phyloP scores from a whole-genome alignment of 2,329 filamentous ascomycete species.

The Colletotrichum sp. region DNA sequence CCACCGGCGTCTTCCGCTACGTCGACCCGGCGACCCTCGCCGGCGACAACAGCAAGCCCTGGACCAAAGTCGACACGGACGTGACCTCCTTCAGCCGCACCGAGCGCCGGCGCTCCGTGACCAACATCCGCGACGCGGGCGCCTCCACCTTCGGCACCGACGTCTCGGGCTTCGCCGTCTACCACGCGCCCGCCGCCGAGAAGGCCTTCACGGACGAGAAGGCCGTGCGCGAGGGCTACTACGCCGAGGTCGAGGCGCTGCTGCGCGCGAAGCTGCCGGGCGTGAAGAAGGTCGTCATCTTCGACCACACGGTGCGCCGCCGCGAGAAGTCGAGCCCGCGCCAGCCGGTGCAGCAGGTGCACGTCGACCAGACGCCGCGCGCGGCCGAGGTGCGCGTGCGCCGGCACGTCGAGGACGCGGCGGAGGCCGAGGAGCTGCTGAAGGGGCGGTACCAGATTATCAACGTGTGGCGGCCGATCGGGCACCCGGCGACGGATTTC shows the following conservation, averaged over 20 bases:
- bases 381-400: slow-evolving; percentile 67
- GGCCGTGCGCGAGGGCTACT: slow-evolving; percentile 62
- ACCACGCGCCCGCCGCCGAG: slow-evolving; percentile 55
- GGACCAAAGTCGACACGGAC: slow-evolving; percentile 68
- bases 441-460: slow-evolving; percentile 68
- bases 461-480: slow-evolving; percentile 75
- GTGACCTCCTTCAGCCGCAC: slow-evolving; percentile 56
- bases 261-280: slow-evolving; percentile 58
- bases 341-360: slow-evolving; percentile 72
- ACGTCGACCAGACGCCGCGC: slow-evolving; percentile 72
- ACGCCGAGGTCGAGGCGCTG: slow-evolving; percentile 64
- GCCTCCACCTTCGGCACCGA: slow-evolving; percentile 56
- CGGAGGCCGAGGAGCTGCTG: slow-evolving; percentile 59
- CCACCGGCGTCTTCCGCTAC: slow-evolving; percentile 63
- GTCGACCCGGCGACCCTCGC: slow-evolving; percentile 57
- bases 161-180: slow-evolving; percentile 63
- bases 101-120: slow-evolving; percentile 51
- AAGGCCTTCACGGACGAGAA: slow-evolving; percentile 60
- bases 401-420: slow-evolving; percentile 56
- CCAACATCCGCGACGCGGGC: slow-evolving; percentile 58
- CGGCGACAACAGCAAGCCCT: slow-evolving; percentile 53
- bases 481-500: slow-evolving; percentile 64
- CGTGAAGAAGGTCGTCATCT: slow-evolving; percentile 68
- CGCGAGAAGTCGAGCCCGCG: slow-evolving; percentile 58
- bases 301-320: slow-evolving; percentile 74